These are phyloP conservation scores for Russula abietina DNA, from an alignment of 768 basidiomycete genomes.

Conservation along the genomic window DNA sequence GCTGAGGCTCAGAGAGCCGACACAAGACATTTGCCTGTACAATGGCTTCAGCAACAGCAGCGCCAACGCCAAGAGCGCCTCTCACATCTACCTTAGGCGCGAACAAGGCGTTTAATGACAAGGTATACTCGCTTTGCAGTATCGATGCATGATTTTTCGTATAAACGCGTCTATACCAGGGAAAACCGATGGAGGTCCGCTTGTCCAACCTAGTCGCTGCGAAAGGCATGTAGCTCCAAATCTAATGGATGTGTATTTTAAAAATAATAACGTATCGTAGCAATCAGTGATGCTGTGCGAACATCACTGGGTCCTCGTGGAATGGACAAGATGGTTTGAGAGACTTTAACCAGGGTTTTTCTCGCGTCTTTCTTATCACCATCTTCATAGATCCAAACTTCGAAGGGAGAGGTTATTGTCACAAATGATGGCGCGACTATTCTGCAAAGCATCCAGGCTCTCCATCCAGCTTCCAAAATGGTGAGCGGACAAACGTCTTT, in stretches of 20 bases:
- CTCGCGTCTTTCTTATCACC: constrained; percentile 5
- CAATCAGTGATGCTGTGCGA: constrained; percentile 95
- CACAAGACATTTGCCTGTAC: background rate
- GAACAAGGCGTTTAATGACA: constrained; percentile 71
- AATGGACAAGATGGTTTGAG: constrained; percentile 97
- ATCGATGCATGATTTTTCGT: constrained; percentile 15
- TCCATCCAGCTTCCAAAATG: constrained; percentile 99
- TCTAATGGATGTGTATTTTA: constrained; percentile 16
- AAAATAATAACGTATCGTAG: constrained; percentile 36
- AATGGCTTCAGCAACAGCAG: constrained; percentile 31
- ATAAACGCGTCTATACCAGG: constrained; percentile 44
- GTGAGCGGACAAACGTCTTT: constrained; percentile 34
- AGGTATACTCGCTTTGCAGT: constrained; percentile 38
- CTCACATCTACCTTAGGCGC: constrained; percentile 18
- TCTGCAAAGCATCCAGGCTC: constrained; percentile 86
- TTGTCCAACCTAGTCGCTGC: constrained; percentile 97
- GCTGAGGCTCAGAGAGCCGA: background rate
- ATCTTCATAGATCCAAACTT: constrained; percentile 78
- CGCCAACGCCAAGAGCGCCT: constrained; percentile 23
- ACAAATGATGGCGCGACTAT: constrained; percentile 99
- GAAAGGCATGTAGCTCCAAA: constrained; percentile 55
- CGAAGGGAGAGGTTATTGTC: constrained; percentile 94
- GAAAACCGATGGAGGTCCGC: constrained; percentile 97
- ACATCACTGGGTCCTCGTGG: constrained; percentile 95
- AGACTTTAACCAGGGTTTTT: background rate